phyloP scores from a whole-genome alignment of 805 yeast species.

The Debaryomyces castellii region DNA sequence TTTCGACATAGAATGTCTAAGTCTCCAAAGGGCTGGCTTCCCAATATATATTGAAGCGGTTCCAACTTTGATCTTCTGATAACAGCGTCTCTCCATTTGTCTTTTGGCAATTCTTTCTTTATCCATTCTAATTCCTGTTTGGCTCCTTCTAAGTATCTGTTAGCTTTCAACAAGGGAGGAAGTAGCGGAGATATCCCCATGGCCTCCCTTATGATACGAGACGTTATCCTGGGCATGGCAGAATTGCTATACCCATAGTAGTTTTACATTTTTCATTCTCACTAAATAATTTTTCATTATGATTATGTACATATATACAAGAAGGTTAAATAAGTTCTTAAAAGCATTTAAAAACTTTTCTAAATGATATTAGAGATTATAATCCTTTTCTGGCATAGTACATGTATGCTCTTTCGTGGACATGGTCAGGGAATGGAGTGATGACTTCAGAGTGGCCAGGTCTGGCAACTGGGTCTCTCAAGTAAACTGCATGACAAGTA shows the following conservation, averaged over 20 bases:
- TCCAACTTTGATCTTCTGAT: conserved; percentile 46
- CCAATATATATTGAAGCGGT: conserved; percentile 85
- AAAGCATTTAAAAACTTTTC: neutral
- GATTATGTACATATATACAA: conserved; percentile 9
- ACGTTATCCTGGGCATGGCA: conserved; percentile 33
- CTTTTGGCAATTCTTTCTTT: conserved; percentile 49
- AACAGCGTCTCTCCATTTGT: conserved; percentile 54
- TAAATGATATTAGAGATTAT: conserved; percentile 15
- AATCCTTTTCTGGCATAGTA: conserved; percentile 78
- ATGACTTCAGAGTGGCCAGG: conserved; percentile 97
- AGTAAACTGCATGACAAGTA: conserved; percentile 94
- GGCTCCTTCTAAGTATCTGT: conserved; percentile 40
- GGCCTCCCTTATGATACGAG: conserved; percentile 27
- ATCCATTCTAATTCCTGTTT: conserved; percentile 67
- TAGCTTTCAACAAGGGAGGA: conserved; percentile 34
- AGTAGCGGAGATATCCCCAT: conserved; percentile 21
- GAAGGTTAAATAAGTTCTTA: neutral
- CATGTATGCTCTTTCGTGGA: conserved; percentile 94
- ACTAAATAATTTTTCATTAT: neutral
- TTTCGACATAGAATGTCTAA: conserved; percentile 57
- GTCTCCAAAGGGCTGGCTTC: conserved; percentile 82
- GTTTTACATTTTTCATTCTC: neutral
- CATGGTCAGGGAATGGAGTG: conserved; percentile 77
- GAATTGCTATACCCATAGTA: neutral
- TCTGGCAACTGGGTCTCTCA: conserved; percentile 95